phyloP scores from a whole-genome alignment of 73 alveolate genomes.

The Diophrys appendiculata region DNA sequence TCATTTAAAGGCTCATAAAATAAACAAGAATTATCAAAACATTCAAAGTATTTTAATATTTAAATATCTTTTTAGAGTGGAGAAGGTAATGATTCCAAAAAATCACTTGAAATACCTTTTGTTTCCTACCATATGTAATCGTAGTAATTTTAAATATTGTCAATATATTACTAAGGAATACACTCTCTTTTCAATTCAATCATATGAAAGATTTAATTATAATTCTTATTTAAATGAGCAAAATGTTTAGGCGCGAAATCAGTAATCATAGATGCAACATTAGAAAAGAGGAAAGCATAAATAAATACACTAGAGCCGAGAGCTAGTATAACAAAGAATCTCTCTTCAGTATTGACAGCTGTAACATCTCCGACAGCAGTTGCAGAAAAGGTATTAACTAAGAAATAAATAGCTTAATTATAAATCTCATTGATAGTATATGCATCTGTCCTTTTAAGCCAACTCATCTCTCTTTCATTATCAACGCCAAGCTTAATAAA shows the following conservation, averaged over 20 bases:
- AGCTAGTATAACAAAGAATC: conserved; percentile 24
- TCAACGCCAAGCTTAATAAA: conserved; percentile 5
- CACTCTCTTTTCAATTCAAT: no score
- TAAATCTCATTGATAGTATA: no score
- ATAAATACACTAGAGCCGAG: conserved; percentile 13
- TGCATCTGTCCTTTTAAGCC: no score
- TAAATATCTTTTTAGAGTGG: conserved; percentile 17
- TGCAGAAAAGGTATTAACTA: conserved; percentile 36
- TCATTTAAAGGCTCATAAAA: neutral
- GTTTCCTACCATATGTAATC: conserved; percentile 37
- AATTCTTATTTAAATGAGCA: no score
- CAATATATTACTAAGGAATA: no score
- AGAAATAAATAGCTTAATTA: conserved; percentile 37
- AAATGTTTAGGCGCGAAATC: conserved; percentile 10
- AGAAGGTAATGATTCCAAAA: conserved; percentile 20
- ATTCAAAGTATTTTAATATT: conserved; percentile 35
- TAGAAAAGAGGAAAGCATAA: conserved; percentile 49
- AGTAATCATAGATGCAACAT: conserved; percentile 41
- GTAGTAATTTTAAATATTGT: conserved; percentile 10
- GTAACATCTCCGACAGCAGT: conserved; percentile 54
- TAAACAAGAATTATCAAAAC: conserved; percentile 21
- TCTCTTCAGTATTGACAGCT: conserved; percentile 31
- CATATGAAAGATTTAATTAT: no score
- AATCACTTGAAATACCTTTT: neutral
- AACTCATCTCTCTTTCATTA: neutral